phyloP scores from a whole-genome alignment of 2,329 filamentous ascomycete genomes.

The Pyricularia grisea region DNA sequence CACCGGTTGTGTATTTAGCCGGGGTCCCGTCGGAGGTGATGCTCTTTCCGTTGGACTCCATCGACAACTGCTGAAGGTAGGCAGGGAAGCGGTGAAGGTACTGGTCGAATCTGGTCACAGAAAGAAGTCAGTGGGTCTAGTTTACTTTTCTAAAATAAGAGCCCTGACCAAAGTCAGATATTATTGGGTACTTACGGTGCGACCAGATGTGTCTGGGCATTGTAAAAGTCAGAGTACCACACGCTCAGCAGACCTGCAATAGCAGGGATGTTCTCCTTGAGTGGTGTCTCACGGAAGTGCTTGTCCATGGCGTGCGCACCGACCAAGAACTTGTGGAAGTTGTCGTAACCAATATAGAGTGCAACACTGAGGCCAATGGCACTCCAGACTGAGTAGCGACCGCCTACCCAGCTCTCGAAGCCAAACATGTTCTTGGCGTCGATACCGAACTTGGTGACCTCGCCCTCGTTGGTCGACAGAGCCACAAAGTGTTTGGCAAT shows the following conservation, averaged over 20 bases:
- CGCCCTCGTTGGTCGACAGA: slow-evolving; percentile 86
- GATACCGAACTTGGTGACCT: slow-evolving; percentile 98
- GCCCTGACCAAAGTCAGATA: neutral
- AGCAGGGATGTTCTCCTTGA: slow-evolving; percentile 91
- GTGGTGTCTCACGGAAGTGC: slow-evolving; percentile 86
- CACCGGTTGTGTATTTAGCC: slow-evolving; percentile 90
- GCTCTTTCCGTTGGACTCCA: slow-evolving; percentile 99
- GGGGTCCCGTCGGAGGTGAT: slow-evolving; percentile 82
- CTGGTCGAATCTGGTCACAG: slow-evolving; percentile 72
- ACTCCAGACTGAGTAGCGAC: slow-evolving; percentile 97
- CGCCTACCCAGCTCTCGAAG: slow-evolving; percentile 97
- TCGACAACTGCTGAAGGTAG: slow-evolving; percentile 97
- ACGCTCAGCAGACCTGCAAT: slow-evolving; percentile 90
- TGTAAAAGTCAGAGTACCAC: slow-evolving; percentile 99
- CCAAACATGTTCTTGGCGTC: slow-evolving; percentile 99
- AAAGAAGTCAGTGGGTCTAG: neutral
- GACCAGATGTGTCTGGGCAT: slow-evolving; percentile 93
- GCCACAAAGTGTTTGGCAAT: slow-evolving; percentile 99
- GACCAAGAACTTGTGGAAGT: slow-evolving; percentile 92
- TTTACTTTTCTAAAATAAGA: neutral
- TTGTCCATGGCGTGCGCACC: slow-evolving; percentile 97
- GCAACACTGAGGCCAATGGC: slow-evolving; percentile 93
- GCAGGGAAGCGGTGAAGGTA: slow-evolving; percentile 98
- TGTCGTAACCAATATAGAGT: slow-evolving; percentile 92
- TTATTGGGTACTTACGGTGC: slow-evolving; percentile 59